phyloP scores from a whole-genome alignment of 495 filamentous ascomycete genomes.

The Chaetomidium leptoderma region DNA sequence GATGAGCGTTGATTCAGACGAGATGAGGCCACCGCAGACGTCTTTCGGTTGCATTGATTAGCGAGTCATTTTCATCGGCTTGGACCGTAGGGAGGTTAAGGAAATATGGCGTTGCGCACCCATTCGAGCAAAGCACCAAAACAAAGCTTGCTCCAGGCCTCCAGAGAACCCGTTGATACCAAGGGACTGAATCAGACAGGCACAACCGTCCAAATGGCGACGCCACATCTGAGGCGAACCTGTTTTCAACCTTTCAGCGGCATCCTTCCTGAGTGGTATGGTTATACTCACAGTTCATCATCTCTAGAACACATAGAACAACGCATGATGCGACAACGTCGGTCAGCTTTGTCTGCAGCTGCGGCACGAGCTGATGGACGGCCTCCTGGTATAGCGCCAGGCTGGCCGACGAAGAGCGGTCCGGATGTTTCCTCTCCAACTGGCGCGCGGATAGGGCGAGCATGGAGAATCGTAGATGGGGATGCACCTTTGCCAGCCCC shows the following conservation, averaged over 20 bases:
- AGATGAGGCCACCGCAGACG: conserved; percentile 1
- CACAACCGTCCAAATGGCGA: conserved; percentile 1
- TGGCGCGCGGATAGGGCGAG: conserved; percentile 3
- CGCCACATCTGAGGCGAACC: conserved; percentile 7
- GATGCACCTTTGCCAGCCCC: background rate
- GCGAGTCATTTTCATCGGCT: no score
- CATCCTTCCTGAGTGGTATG: background rate
- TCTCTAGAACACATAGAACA: conserved; percentile 5
- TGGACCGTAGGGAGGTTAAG: no score
- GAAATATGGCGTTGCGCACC: background rate
- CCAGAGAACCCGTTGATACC: conserved; percentile 3
- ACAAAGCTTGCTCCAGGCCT: conserved; percentile 4
- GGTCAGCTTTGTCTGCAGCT: conserved; percentile 2
- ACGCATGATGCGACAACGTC: conserved; percentile 3
- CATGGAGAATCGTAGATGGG: background rate
- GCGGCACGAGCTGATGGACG: conserved; percentile 3
- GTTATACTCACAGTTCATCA: conserved; percentile 3
- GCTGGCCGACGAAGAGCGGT: conserved; percentile 2
- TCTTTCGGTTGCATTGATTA: background rate
- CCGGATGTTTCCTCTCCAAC: background rate
- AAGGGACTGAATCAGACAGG: conserved; percentile 4
- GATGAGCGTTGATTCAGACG: background rate
- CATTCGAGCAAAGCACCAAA: conserved; percentile 6
- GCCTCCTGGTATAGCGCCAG: conserved; percentile 4
- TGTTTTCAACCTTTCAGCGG: no score